Percentiles rank a stretch among this genome's conserved stretches.
These are phyloP conservation scores for Cerioporus squamosus DNA, from an alignment of 1,284 basidiomycete species.

Conservation along the genomic window DNA sequence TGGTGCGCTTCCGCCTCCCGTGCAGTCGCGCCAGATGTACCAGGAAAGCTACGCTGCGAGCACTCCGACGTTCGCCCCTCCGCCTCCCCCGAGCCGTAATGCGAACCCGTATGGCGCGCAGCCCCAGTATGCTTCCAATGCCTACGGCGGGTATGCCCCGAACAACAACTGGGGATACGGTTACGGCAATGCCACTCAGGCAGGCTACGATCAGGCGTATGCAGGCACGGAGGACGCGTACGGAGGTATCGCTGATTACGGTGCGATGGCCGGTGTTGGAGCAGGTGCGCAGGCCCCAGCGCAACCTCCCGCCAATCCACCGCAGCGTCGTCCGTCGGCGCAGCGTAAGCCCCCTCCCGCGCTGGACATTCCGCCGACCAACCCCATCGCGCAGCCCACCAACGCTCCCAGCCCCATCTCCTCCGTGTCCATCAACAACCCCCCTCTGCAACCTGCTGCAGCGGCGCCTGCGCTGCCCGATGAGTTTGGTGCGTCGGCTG, in stretches of 20 bases:
- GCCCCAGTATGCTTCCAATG: constrained; percentile 15
- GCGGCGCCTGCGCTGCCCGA: constrained; percentile 29
- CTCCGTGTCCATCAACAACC: constrained; percentile 18
- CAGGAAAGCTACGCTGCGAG: constrained; percentile 13
- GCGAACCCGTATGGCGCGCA: constrained; percentile 11
- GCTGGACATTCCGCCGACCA: constrained; percentile 24
- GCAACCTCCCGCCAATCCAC: neutral
- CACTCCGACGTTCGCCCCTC: constrained; percentile 16
- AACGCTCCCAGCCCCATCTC: constrained; percentile 12
- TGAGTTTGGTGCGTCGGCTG: constrained; percentile 24
- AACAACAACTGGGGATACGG: constrained; percentile 21
- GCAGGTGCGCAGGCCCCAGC: constrained; percentile 12
- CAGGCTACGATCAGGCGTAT: constrained; percentile 18
- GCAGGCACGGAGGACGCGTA: constrained; percentile 12
- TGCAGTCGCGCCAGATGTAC: constrained; percentile 24
- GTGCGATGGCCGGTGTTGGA: constrained; percentile 15
- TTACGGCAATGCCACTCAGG: constrained; percentile 2
- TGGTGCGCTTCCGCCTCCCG: constrained; percentile 16
- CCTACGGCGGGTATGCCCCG: constrained; percentile 5
- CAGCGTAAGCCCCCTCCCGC: constrained; percentile 32
- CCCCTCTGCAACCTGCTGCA: constrained; percentile 20
- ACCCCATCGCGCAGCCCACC: constrained; percentile 14
- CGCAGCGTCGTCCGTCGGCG: constrained; percentile 17
- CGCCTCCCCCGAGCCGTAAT: constrained; percentile 5
- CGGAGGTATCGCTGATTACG: neutral